These are phyloP conservation scores for Crucihimalaya himalaica DNA, from an alignment of 345 rosid species.

Conservation along the genomic window DNA sequence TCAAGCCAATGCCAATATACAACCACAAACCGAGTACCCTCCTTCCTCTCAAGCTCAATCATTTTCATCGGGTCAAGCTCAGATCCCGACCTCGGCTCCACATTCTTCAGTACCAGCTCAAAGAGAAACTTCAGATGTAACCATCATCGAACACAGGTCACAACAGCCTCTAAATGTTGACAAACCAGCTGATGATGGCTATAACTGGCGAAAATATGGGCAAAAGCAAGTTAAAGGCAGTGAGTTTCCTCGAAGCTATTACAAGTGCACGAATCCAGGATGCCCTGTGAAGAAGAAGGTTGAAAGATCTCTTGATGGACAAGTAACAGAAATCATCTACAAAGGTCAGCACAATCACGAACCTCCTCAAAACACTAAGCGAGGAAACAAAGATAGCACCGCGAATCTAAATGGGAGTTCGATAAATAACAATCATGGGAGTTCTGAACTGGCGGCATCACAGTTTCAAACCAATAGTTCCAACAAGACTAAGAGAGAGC, in stretches of 20 bases:
- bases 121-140: conserved; percentile 43
- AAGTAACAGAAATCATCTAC: conserved; percentile 82
- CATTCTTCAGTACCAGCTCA: conserved; percentile 35
- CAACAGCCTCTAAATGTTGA: conserved; percentile 50
- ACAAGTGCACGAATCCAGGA: conserved; percentile 69
- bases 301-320: conserved; percentile 79
- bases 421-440: conserved; percentile 41
- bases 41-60: conserved; percentile 41
- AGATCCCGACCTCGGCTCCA: conserved; percentile 36
- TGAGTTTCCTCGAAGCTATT: conserved; percentile 85
- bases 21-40: conserved; percentile 41
- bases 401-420: conserved; percentile 41
- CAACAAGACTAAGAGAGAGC: conserved; percentile 53
- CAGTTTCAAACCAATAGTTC: conserved; percentile 31
- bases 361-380: conserved; percentile 66
- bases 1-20: conserved; percentile 51
- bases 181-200: conserved; percentile 76
- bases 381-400: conserved; percentile 45
- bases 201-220: conserved; percentile 92
- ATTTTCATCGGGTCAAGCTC: conserved; percentile 38
- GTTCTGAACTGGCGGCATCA: conserved; percentile 28
- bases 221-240: conserved; percentile 95
- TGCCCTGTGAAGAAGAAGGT: conserved; percentile 94
- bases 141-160: conserved; percentile 48
- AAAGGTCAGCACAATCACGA: conserved; percentile 84